These are phyloP conservation scores for Chaetomiaceae sp. DNA, from an alignment of 2,329 filamentous ascomycete species.

Conservation along the genomic window DNA sequence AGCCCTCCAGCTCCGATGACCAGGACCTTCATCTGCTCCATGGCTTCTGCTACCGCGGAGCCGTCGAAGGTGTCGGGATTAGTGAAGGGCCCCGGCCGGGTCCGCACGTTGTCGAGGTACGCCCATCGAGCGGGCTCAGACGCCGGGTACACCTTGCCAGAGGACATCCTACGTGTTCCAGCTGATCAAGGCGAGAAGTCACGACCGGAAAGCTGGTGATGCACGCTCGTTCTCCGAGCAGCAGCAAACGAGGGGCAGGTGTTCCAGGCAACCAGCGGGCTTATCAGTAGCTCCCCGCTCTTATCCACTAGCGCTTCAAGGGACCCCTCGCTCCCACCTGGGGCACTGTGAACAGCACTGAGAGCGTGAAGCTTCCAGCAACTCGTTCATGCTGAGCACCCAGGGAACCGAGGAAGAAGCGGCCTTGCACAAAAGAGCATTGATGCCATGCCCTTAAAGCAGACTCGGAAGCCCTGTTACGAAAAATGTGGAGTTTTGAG, in stretches of 20 bases:
- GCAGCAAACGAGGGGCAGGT: constrained; percentile 5
- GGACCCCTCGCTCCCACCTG: not conserved
- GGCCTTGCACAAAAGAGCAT: no score
- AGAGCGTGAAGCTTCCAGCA: no score
- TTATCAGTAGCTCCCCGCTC: constrained; percentile 2
- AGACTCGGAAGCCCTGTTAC: no score
- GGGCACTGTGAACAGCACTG: not conserved
- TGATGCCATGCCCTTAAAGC: no score
- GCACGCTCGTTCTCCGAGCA: no score
- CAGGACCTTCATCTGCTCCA: constrained; percentile 70
- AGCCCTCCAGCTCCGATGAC: constrained; percentile 83
- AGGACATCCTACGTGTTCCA: not conserved
- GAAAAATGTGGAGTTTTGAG: no score
- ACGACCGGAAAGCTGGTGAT: no score
- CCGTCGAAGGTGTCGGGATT: constrained; percentile 53
- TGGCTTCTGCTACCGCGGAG: constrained; percentile 45
- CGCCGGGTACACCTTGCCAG: constrained; percentile 17
- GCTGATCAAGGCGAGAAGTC: no score
- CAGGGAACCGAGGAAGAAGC: no score
- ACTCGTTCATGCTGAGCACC: no score
- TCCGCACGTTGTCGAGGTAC: constrained; percentile 76
- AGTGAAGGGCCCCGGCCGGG: constrained; percentile 72
- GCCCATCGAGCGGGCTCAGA: constrained; percentile 40
- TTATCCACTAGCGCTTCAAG: constrained; percentile 5
- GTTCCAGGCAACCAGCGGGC: not conserved